Conservation (phyloP, 441 rosid genomes). For the Aleurites moluccanus region DNA sequence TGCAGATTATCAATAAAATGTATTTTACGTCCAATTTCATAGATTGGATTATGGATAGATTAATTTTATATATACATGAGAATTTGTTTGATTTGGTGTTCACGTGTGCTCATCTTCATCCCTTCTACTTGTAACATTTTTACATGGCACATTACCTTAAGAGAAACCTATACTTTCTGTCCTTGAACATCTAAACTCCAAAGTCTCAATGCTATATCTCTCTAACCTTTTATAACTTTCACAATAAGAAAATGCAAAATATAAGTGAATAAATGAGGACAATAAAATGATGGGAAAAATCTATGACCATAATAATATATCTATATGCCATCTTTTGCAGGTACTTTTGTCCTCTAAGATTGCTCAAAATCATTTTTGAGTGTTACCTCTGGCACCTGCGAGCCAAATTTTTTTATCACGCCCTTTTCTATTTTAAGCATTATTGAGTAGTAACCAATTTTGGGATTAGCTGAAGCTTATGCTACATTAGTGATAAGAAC, state of each 20-base stretch:
- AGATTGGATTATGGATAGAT: neutral
- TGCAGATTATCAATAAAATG: neutral
- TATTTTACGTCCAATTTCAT: constrained; percentile 1
- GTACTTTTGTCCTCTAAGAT: neutral
- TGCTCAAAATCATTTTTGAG: neutral
- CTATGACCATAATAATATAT: neutral
- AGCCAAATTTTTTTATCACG: neutral
- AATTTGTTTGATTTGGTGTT: neutral
- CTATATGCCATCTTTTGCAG: neutral
- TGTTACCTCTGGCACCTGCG: too few relatives aligned
- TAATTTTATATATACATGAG: neutral
- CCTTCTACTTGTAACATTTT: neutral
- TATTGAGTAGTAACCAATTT: neutral
- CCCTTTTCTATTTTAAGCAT: neutral
- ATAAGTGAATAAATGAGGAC: neutral
- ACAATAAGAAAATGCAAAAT: neutral
- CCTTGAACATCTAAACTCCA: neutral
- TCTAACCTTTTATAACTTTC: neutral
- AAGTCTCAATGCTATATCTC: neutral
- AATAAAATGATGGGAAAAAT: neutral
- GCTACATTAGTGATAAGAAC: neutral
- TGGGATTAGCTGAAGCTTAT: neutral
- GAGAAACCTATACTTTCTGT: neutral
- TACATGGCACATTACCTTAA: neutral
- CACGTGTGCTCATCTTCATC: neutral